phyloP scores from a whole-genome alignment of 139 green algal genomes.

The Ostreobium quekettii region DNA sequence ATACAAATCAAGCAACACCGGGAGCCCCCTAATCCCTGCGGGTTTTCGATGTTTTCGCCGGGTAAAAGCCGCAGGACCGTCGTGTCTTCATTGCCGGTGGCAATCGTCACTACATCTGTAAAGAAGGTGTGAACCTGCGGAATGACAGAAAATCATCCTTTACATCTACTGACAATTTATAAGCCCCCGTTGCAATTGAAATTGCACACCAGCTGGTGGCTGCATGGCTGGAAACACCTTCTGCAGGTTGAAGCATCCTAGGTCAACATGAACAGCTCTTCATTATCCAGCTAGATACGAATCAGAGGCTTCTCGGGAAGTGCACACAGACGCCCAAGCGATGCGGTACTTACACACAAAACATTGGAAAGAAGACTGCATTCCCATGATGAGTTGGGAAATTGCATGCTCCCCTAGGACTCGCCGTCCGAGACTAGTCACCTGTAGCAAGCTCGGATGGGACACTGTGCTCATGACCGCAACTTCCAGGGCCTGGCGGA shows the following conservation, averaged over 20 bases:
- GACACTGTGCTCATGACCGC: constrained; percentile 28
- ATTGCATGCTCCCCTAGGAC: background rate
- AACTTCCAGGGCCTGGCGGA: constrained; percentile 27
- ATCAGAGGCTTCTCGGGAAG: no score
- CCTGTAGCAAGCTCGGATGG: constrained; percentile 28
- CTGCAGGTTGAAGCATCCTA: background rate
- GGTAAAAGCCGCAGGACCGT: background rate
- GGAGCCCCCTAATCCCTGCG: background rate
- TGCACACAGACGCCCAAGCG: background rate
- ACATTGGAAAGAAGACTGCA: background rate
- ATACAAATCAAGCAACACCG: constrained; percentile 14
- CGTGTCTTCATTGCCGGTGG: background rate
- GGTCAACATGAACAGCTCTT: no score
- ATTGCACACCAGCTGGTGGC: background rate
- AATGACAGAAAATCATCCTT: background rate
- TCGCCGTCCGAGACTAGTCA: background rate
- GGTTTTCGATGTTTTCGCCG: background rate
- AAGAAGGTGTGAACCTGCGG: background rate
- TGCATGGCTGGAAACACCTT: background rate
- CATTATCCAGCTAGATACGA: no score
- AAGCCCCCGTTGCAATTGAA: background rate
- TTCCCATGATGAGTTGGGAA: no score
- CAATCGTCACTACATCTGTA: background rate
- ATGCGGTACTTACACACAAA: background rate
- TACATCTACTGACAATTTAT: background rate